Base-by-base conservation (phyloP, 2,329 filamentous ascomycete genomes). In the Shiraia bambusicola region DNA sequence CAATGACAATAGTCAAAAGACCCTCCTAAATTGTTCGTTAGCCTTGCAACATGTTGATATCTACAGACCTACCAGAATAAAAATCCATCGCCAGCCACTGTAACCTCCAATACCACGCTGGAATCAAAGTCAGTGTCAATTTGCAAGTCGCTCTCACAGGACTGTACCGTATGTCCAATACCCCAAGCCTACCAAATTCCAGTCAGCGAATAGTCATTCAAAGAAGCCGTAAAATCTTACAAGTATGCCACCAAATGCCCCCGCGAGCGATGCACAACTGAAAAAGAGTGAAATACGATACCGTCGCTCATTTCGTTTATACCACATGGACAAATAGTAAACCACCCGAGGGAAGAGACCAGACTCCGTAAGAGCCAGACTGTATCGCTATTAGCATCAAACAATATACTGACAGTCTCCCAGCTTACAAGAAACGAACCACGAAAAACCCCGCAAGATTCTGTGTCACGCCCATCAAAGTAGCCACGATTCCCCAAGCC, bases 251-350 rank as follows among this genome's bases (percentile, higher is more conserved):
- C 79, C 79, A 58, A 84, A 83, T 1, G 81, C 80, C 15, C 78
- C 79, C 0, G 80, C 79, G 10, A 82, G 63, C 7, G 77, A 75
- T 1, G 78, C 77, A 14, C 77, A 78, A 28, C 75, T 79, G 54
- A 79, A 83, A 57, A 83, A 84, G 4, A 83, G 69, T 3, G 79
- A 77, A 29, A 83, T 76, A 3, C 80, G 71, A 37, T 76, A 81
- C 38, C 81, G 78, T 30, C 77, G 69, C 56, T 84, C 80, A 34
- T 78, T 73, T 10, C 77, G 70, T 43, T 78, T 80, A 47, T 84
- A 84, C 79, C 81, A 84, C 71, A 81, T 81, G 1, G 77, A 79
- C 3, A 83, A 67, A 42, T 82, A 79, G 55, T 79, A 82, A 9
- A 80, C 65, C 0, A 69, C 65, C 1, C 68, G 66, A 0, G 68